Evolutionary conservation across 2,329 filamentous ascomycete genomes (phyloP), one percentile per base, ranked within the genome.

Genomic region (Aspergillus luchuensis): DNA sequence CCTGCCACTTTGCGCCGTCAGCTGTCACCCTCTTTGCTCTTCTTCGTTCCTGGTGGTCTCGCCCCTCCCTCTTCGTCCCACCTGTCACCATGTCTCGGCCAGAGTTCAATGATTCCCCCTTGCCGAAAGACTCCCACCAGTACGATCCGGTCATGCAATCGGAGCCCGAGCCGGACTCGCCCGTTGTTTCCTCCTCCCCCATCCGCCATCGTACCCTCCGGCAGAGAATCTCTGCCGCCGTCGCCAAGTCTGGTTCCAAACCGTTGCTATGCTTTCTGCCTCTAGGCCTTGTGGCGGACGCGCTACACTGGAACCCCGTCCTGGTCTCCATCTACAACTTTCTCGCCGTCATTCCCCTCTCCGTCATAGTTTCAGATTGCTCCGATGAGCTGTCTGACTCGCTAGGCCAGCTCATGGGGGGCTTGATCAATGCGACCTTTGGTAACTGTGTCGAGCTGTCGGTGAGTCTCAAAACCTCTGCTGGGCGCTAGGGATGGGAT

Each of bases 271-370:
- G 39, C 17, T 56, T 87, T 23, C 91, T 91, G 0, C 91, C 91
- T 0, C 82, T 88, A 11, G 91, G 91, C 15, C 89, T 95, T 63
- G 88, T 84, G 2, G 76, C 92, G 53, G 84, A 89, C 67, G 91
- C 87, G 68, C 76, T 85, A 15, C 67, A 76, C 10, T 77, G 88
- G 62, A 80, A 82, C 71, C 79, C 81, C 6, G 81, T 87, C 50
- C 80, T 81, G n/a, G 80, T 92, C 56, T 96, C 96, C 69, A 84
- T 91, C 56, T 84, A 95, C 78, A 96, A 96, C 78, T 96, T 96
- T 71, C 83, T 96, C 62, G 83, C 84, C 58, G 85, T 85, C 68
- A 77, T 86, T 51, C 84, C 84, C 5, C 76, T 86, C 52, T 84
- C 83, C 0, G 79, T 82, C 0, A 73, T 85, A 59, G 72, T 86